Conservation (phyloP, 495 filamentous ascomycete species). For the Eremomyces bilateralis region DNA sequence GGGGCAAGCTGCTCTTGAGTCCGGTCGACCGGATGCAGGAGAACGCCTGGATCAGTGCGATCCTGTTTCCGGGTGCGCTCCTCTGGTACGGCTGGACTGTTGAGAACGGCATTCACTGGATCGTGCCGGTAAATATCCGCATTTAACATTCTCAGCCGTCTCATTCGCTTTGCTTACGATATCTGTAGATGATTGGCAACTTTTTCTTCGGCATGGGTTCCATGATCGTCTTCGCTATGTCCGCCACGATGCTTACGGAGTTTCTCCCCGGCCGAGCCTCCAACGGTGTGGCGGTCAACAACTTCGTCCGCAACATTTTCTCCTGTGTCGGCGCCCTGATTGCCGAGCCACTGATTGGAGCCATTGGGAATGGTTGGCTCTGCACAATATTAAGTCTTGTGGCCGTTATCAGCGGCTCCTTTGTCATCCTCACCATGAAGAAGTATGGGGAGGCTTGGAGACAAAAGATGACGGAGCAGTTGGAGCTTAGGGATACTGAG, state of each 20-base stretch:
- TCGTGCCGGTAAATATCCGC: constrained; percentile 33
- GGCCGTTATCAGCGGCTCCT: constrained; percentile 24
- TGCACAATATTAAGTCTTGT: constrained; percentile 59
- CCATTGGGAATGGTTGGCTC: constrained; percentile 74
- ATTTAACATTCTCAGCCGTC: constrained; percentile 14
- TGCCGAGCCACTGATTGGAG: constrained; percentile 54
- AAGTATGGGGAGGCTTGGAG: constrained; percentile 46
- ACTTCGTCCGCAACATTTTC: constrained; percentile 71
- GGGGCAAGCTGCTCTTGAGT: constrained; percentile 43
- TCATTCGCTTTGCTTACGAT: not conserved
- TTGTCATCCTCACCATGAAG: constrained; percentile 43
- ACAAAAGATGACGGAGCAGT: constrained; percentile 35
- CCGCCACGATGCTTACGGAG: constrained; percentile 30
- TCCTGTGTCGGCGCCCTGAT: constrained; percentile 55
- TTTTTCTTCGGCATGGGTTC: constrained; percentile 75
- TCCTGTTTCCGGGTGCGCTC: constrained; percentile 47
- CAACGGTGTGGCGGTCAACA: constrained; percentile 64
- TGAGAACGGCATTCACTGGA: constrained; percentile 33
- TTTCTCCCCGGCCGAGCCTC: constrained; percentile 64
- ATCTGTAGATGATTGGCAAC: constrained; percentile 42
- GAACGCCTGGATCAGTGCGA: constrained; percentile 66
- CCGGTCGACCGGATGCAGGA: constrained; percentile 83
- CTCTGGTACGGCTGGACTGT: constrained; percentile 50
- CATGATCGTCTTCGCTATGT: constrained; percentile 59
- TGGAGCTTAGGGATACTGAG: too few species aligned